Evolutionary conservation across 176 grass and related monocot species (phyloP), one percentile per base, ranked within the genome.

Genomic region (Dendrocalamus sinicus): DNA sequence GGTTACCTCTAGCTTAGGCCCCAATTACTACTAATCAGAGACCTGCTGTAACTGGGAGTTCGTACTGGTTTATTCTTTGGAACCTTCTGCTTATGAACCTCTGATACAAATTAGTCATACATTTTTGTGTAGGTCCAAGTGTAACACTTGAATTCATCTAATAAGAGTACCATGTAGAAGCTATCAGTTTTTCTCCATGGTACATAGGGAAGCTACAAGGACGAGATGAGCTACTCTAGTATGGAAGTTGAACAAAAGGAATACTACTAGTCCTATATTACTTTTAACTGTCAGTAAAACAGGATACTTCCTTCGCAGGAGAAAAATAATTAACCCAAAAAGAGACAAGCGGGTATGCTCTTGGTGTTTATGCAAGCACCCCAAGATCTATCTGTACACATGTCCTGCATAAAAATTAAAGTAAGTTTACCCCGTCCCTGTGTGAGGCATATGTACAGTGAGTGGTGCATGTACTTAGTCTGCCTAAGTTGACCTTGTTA

Each of bases 401-500:
- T 90, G 79, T 43, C 39, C 67, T 73, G 72, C 71, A 85, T 44
- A 83, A 76, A 23, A 57, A 60, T 13, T 77, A 76, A 78, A 84
- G n/a, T 59, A 84, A 67, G 81, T 79, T 90, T 83, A 90, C 39
- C 74, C 59, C 50, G 67, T 23, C 47, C 59, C 50, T 32, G 50
- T 32, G 12, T 62, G 64, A 76, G 24, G 77, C 43, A 70, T 28
- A 76, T 75, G 84, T 65, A 79, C 20, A 55, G 74, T n/a, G 32
- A 30, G 64, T 19, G 57, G 47, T 48, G 79, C 71, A 53, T 87
- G 84, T 83, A 84, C 26, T 83, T 83, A 35, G 47, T 30, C 47
- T 80, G 76, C 69, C 72, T 62, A 82, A 86, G 86, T 86, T 89
- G 90, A 86, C 86, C 48, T 83, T 86, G 85, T 84, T 87, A 53